Base-by-base conservation (phyloP, 1,139 yeast species). In the Diutina mesorugosa region DNA sequence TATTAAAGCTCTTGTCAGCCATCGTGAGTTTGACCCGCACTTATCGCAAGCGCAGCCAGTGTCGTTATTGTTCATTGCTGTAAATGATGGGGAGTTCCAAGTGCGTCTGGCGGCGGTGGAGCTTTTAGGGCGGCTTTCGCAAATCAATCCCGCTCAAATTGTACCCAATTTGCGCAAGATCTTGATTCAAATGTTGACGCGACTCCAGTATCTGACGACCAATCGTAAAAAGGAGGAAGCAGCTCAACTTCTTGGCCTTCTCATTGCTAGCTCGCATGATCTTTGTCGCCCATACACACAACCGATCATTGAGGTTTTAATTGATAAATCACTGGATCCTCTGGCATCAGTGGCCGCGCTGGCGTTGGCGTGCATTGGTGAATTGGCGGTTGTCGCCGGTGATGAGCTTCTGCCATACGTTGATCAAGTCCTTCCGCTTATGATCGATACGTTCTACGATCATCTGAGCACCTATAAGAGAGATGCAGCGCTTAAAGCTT, bases 11-110 rank as follows among this genome's bases (percentile, higher is more conserved):
- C 73, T 95, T 54, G 74, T 71, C 6, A 67, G 70, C 52, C 89
- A 88, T 47, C 81, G 84, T 2, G 79, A 80, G 58, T 87, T 93
- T 65, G 97, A 93, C 65, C 90, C 97, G 0, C 99, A 93, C 64
- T 72, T 95, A 54, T 89, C 97, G 0, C 98, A 93, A 68, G 96
- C 97, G 0, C 96, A 87, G 60, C 91, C 90, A 65, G 95, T 91
- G 28, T 77, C 90, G 58, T 71, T 91, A 35, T 72, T 95, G 46
- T 89, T 93, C 65, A 88, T 91, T 76, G 95, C 97, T 0, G 73
- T 93, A 57, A 89, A 95, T 66, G 99, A 95, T 69, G 99, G 91
- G 67, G 82, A 81, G 1, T 95, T 93, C 66, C 82, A 81, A 12
- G 89, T 93, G 28, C 79, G 97, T 56, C 83, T 87, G 64, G 87